A percentile compares a stretch with the other conserved stretches of the same genome.
These are phyloP conservation scores for Aspergillus ellipticus DNA, from an alignment of 495 filamentous ascomycete genomes.

Conservation along the genomic window DNA sequence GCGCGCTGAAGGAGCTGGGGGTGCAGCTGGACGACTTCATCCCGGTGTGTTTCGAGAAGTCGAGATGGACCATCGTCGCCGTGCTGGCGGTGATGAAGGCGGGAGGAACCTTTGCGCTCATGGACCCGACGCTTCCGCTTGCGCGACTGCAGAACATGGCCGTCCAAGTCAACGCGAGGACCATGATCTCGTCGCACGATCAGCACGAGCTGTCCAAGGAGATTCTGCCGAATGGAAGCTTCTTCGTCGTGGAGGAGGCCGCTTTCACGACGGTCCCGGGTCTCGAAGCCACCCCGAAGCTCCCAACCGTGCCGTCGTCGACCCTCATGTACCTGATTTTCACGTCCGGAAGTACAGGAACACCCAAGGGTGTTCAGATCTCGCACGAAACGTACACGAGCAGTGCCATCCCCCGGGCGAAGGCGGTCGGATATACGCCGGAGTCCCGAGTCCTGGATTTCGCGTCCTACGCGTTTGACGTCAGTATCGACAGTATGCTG, in stretches of 20 bases:
- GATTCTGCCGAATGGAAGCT: slow-evolving; percentile 26
- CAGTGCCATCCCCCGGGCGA: slow-evolving; percentile 33
- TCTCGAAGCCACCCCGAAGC: neutral
- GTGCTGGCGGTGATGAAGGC: slow-evolving; percentile 43
- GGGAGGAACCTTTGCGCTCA: slow-evolving; percentile 36
- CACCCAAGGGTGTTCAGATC: slow-evolving; percentile 53
- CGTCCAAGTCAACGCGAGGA: slow-evolving; percentile 28
- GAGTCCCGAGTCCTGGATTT: slow-evolving; percentile 42
- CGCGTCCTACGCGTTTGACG: slow-evolving; percentile 47
- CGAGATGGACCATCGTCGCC: slow-evolving; percentile 42
- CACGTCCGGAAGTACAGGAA: slow-evolving; percentile 53
- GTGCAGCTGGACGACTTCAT: slow-evolving; percentile 32
- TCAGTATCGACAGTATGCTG: slow-evolving; percentile 45
- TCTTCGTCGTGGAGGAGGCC: slow-evolving; percentile 26
- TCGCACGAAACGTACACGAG: slow-evolving; percentile 45
- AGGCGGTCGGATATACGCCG: slow-evolving; percentile 33
- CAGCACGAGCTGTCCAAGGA: slow-evolving; percentile 22
- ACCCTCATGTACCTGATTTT: slow-evolving; percentile 45
- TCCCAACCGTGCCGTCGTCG: slow-evolving; percentile 26
- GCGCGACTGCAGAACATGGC: slow-evolving; percentile 39
- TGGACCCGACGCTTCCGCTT: slow-evolving; percentile 36
- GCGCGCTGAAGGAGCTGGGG: slow-evolving; percentile 22
- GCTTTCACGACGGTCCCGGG: slow-evolving; percentile 12
- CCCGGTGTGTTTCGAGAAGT: slow-evolving; percentile 48
- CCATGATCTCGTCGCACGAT: slow-evolving; percentile 29